Evolutionary conservation across 2,329 filamentous ascomycete species (phyloP), one percentile per base, ranked within the genome.

Genomic region (Coleophoma eucalyptorum): DNA sequence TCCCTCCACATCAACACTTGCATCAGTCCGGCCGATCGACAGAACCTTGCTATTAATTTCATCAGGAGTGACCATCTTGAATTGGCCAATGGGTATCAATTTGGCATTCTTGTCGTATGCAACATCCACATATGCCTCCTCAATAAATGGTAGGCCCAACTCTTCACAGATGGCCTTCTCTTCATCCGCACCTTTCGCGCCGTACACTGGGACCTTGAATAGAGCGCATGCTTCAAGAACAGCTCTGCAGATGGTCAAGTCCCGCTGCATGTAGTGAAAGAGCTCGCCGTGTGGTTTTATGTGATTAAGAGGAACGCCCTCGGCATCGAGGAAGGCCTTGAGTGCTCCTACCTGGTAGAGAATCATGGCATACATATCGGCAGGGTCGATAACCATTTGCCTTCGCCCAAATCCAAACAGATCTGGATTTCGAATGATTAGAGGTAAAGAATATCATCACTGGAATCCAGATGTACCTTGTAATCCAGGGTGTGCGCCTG

Each of bases 401-500:
- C 48, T 33, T n/a, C 48, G 42, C 4, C 48, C 48, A 21, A 50
- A 50, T 5, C 48, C 48, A 20, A 50, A 50, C 1, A 50, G 34
- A 33, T 50, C 49, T 47, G 32, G 10, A 13, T 5, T 16, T 10
- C 13, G 3, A 10, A 20, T 5, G 18, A 5, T 19, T 4, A 8
- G 18, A 42, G 4, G 38, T 42, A 12, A 4, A 3, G 10, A 13
- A 5, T 5, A 8, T 7, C 10, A 19, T 4, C 2, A 5, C 5
- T 12, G 16, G 11, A 6, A 20, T 42, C 7, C 16, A 20, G 12
- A 26, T 21, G 15, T 44, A 44, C 42, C 83, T n/a, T 79, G 81
- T 1, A 86, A 69, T 1, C 82, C 81, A 0, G 83, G 83, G 57
- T 87, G 83, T 0, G 84, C 84, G 7, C 83, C 83, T 5, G 80